phyloP scores from a whole-genome alignment of 225 moss, liverwort and hornwort genomes.

The Marchantia paleacea region DNA sequence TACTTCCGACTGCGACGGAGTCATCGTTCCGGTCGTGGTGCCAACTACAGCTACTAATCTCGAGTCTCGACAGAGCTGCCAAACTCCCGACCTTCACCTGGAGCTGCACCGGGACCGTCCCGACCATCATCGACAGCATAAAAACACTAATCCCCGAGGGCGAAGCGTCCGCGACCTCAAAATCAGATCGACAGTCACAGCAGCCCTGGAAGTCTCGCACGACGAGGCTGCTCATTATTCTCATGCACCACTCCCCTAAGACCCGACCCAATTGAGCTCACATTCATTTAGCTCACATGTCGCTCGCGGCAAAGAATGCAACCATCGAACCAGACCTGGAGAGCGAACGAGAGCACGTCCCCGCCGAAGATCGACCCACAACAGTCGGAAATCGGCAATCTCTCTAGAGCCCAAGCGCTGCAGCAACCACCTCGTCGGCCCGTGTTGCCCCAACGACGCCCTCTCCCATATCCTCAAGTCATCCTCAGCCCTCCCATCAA shows the following conservation, averaged over 20 bases:
- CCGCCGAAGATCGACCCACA: no score
- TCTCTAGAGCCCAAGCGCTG: neutral
- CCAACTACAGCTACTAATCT: no score
- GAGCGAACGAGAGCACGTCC: neutral
- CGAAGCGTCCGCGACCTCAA: neutral
- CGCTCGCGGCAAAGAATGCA: neutral
- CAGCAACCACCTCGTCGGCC: neutral
- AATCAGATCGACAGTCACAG: neutral
- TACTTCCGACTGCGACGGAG: neutral
- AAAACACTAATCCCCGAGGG: neutral
- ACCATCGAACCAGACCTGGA: slow-evolving; percentile 4
- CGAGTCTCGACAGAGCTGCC: no score
- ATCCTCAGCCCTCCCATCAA: slow-evolving; percentile 4
- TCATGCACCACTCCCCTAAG: neutral
- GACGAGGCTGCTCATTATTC: neutral
- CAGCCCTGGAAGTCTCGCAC: neutral
- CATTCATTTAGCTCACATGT: neutral
- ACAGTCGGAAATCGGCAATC: neutral
- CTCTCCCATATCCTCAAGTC: slow-evolving; percentile 18
- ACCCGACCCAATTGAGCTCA: neutral
- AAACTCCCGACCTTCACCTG: no score
- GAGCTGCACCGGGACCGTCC: neutral
- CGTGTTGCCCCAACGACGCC: neutral
- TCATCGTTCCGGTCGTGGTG: neutral
- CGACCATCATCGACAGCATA: neutral